Base-by-base conservation (phyloP, 441 rosid species). In the Corymbia calophylla region DNA sequence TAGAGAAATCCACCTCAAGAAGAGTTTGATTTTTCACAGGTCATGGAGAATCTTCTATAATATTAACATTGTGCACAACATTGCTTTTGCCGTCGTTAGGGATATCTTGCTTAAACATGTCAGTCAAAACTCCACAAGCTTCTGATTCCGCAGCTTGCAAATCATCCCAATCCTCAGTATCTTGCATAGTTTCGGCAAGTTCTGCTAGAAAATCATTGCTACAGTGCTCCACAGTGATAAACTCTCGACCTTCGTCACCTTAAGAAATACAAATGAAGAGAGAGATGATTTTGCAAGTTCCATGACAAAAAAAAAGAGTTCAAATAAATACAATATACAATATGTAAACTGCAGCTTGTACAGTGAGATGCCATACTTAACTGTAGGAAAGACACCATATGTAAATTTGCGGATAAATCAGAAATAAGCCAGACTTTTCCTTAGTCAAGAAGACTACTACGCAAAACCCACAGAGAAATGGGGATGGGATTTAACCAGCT, bases 151-250 rank as follows among this genome's bases (percentile, higher is more conserved):
- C 51, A 53, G 93, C 95, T 88, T 93, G 96, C 49, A 95, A 90
- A 91, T 96, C 99, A 95, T 95, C 99, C 99, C 99, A 98, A 62
- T 97, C 99, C 95, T 97, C 98, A 4, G 88, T 88, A 88, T 95
- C 98, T 90, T 92, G 92, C 94, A 96, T 93, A 21, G 93, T 93
- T 92, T 96, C 99, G 89, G 97, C 99, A 82, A 98, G 90, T 58
- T 96, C 94, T 23, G 94, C 97, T 25, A 98, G 92, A 93, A 97
- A 96, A 92, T 98, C 99, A 91, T 97, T 97, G 32, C 98, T 10
- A 55, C 25, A 55, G 5, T 55, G 60, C 93, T 95, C 99, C 89
- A 98, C 98, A 15, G 97, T 95, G 84, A 98, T 92, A 91, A 98
- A 97, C 89, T 97, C 98, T 77, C 66, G 89, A 73, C 99, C 99